phyloP scores from a whole-genome alignment of 352 stramenopile species.

The Nothophytophthora sp. region DNA sequence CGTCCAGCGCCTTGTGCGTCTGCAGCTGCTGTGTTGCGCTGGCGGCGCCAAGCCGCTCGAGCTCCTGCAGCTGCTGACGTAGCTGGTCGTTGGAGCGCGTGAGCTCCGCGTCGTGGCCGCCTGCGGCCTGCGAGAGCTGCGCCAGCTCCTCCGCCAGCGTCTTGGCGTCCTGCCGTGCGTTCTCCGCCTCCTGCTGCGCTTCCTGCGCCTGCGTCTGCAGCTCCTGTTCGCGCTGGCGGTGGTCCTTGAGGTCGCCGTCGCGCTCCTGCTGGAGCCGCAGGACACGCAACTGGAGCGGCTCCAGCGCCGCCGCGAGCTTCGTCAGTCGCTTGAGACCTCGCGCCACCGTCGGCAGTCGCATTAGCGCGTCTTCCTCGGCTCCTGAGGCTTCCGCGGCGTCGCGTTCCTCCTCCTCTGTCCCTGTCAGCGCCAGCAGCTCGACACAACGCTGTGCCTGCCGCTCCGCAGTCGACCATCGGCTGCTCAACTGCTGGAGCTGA shows the following conservation, averaged over 20 bases:
- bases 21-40: conserved; percentile 56
- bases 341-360: conserved; percentile 16
- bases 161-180: conserved; percentile 42
- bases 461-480: conserved; percentile 30
- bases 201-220: conserved; percentile 30
- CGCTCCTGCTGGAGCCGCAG: conserved; percentile 50
- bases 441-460: conserved; percentile 18
- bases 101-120: conserved; percentile 43
- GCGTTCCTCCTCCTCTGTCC: conserved; percentile 9
- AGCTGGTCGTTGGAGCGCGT: conserved; percentile 45
- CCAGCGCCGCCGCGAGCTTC: conserved; percentile 19
- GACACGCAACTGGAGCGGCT: conserved; percentile 52
- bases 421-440: conserved; percentile 30
- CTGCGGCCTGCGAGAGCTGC: conserved; percentile 39
- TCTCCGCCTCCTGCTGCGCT: conserved; percentile 37
- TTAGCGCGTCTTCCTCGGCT: conserved; percentile 8
- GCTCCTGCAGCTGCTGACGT: conserved; percentile 50
- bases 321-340: conserved; percentile 22
- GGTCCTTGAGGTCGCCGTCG: conserved; percentile 39
- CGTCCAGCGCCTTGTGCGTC: conserved; percentile 57
- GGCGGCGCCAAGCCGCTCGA: conserved; percentile 37
- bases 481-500: conserved; percentile 36
- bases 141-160: conserved; percentile 53
- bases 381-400: conserved; percentile 8
- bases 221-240: conserved; percentile 45